Conservation (phyloP, 768 basidiomycete species). For the Coprinopsis marcescibilis region DNA sequence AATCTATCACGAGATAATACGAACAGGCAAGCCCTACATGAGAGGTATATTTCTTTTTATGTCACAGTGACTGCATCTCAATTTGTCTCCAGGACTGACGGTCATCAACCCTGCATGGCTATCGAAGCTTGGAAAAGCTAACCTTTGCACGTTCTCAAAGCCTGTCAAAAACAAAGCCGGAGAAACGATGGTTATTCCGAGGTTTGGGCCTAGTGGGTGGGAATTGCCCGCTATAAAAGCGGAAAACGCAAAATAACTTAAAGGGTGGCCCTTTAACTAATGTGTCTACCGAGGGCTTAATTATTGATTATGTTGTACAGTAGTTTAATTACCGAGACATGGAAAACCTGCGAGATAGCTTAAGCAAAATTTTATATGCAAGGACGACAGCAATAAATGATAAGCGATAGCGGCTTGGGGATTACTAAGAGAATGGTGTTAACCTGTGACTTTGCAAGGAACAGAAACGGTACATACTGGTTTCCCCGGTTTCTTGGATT, state of each 20-base stretch:
- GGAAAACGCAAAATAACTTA: conserved; percentile 13
- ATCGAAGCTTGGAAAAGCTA: conserved; percentile 66
- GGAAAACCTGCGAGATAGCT: not conserved
- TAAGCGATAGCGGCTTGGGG: no score
- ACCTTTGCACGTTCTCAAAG: conserved; percentile 87
- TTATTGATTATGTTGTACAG: conserved; percentile 6
- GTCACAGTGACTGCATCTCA: not conserved
- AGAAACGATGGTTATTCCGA: conserved; percentile 69
- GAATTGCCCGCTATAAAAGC: conserved; percentile 73
- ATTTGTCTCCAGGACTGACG: conserved; percentile 55
- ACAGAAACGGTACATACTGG: no score
- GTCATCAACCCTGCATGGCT: conserved; percentile 87
- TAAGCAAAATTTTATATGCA: not conserved
- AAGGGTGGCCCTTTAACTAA: not conserved
- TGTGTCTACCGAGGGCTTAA: conserved; percentile 14
- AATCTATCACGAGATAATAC: conserved; percentile 76
- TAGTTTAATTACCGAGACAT: not conserved
- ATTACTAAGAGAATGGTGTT: no score
- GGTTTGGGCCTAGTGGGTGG: conserved; percentile 82
- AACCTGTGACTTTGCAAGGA: no score
- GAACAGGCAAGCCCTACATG: conserved; percentile 69
- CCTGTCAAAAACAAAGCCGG: conserved; percentile 67
- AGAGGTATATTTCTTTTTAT: conserved; percentile 51
- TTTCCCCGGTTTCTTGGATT: conserved; percentile 22
- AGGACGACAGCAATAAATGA: not conserved